These are phyloP conservation scores for Leccinum longicurvipes DNA, from an alignment of 768 basidiomycete species.

Conservation along the genomic window DNA sequence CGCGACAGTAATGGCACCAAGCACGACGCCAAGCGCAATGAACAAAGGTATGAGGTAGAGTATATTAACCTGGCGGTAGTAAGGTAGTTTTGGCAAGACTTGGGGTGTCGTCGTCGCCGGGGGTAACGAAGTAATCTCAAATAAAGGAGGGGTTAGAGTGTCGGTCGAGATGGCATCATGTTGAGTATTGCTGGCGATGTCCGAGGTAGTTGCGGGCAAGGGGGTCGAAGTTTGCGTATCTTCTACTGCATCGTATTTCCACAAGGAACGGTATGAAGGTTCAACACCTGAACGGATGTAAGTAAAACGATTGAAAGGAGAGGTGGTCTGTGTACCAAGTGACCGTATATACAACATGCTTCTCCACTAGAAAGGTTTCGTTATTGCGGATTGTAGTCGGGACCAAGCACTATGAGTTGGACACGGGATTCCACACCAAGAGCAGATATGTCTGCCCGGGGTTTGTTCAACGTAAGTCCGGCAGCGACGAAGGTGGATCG, in stretches of 20 bases:
- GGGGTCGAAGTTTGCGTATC: conserved; percentile 13
- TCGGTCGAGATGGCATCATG: conserved; percentile 4
- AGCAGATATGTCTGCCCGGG: conserved; percentile 56
- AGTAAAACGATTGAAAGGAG: conserved; percentile 1
- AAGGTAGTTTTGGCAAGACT: conserved; percentile 16
- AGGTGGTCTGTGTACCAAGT: conserved; percentile 11
- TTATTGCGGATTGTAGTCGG: conserved; percentile 35
- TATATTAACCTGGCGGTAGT: conserved; percentile 23
- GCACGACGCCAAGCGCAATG: conserved; percentile 20
- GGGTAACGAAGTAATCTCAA: conserved; percentile 35
- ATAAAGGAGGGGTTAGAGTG: conserved; percentile 16
- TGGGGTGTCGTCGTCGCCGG: conserved; percentile 20
- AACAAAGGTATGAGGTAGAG: conserved; percentile 29
- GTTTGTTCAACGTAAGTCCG: conserved; percentile 63
- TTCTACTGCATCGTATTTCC: conserved; percentile 35
- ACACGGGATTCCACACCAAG: conserved; percentile 60
- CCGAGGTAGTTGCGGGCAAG: conserved; percentile 4
- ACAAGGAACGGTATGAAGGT: conserved; percentile 36
- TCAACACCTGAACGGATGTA: conserved; percentile 9
- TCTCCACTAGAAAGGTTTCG: neutral
- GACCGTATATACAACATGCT: conserved; percentile 20
- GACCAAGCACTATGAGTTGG: conserved; percentile 36
- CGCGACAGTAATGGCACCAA: conserved; percentile 17
- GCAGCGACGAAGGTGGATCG: conserved; percentile 79
- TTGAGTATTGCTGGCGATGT: neutral